Percentiles rank a stretch among this genome's conserved stretches.
Evolutionary conservation across 441 rosid species (phyloP).

Genomic region (Erodium texanum): DNA sequence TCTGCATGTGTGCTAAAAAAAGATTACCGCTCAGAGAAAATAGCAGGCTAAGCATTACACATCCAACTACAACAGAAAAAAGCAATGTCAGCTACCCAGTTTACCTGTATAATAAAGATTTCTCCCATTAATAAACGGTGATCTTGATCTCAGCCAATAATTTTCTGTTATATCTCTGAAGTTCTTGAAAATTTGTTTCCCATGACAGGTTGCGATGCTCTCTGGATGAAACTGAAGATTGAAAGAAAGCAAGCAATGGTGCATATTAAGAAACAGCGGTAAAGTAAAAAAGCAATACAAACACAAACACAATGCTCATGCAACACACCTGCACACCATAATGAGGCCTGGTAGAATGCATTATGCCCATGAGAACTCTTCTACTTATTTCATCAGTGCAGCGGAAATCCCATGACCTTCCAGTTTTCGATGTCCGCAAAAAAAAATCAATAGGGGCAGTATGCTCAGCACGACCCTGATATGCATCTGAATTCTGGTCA

Average conservation of each 20-base stretch:
- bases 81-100: conserved; percentile 2
- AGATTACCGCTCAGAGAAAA: conserved; percentile 48
- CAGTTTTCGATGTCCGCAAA: conserved; percentile 25
- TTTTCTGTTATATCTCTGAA: conserved; percentile 68
- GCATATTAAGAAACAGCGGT: conserved; percentile 11
- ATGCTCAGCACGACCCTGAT: conserved; percentile 24
- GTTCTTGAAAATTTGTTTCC: conserved; percentile 70
- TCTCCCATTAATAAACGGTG: conserved; percentile 30
- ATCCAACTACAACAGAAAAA: conserved; percentile 9
- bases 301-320: neutral
- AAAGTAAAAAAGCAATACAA: too few relatives aligned
- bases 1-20: conserved; percentile 74
- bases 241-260: conserved; percentile 23
- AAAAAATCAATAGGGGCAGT: conserved; percentile 20
- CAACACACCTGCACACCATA: conserved; percentile 82
- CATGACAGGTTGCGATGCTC: conserved; percentile 80
- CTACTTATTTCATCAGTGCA: conserved; percentile 24
- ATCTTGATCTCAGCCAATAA: conserved; percentile 49
- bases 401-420: conserved; percentile 27
- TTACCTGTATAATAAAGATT: conserved; percentile 43
- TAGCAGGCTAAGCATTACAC: conserved; percentile 16
- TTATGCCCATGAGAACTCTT: conserved; percentile 78
- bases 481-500: conserved; percentile 26
- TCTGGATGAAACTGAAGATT: conserved; percentile 85
- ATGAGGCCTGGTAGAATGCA: conserved; percentile 85